Evolutionary conservation across 352 stramenopile species (phyloP).

Genomic region (Aphanomyces invadans): DNA sequence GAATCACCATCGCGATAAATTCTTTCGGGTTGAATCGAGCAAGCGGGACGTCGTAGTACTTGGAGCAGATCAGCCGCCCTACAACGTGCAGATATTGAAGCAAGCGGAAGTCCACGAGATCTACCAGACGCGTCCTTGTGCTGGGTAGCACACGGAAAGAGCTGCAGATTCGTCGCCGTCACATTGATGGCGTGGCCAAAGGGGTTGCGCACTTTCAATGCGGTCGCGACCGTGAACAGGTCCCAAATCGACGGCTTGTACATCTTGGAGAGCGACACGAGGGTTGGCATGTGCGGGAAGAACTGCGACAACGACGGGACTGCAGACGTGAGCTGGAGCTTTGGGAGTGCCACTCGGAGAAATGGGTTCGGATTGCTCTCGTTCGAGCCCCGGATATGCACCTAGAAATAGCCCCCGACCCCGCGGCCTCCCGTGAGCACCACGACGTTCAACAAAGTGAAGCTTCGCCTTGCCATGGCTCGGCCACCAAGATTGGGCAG

Average conservation of each 20-base stretch:
- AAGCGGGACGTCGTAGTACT: constrained; percentile 57
- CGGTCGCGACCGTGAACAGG: constrained; percentile 54
- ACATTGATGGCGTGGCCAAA: constrained; percentile 76
- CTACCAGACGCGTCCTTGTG: constrained; percentile 28
- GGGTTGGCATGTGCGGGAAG: constrained; percentile 57
- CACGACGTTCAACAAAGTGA: not conserved
- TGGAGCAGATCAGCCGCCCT: constrained; percentile 46
- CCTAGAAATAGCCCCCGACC: constrained; percentile 44
- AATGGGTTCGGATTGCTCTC: constrained; percentile 52
- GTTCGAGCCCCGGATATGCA: constrained; percentile 49
- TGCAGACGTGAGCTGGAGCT: constrained; percentile 45
- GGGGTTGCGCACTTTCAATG: constrained; percentile 66
- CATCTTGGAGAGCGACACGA: constrained; percentile 67
- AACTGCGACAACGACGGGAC: constrained; percentile 52
- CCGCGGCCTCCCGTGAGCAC: too few species aligned
- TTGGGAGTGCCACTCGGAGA: constrained; percentile 48
- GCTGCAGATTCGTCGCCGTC: constrained; percentile 47
- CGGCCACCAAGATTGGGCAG: not conserved
- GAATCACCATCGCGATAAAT: constrained; percentile 68
- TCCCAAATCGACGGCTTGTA: constrained; percentile 71
- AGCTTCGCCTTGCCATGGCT: too few species aligned
- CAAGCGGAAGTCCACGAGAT: not conserved
- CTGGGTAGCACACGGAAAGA: constrained; percentile 73
- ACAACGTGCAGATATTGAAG: constrained; percentile 28
- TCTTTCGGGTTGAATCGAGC: constrained; percentile 53